phyloP scores from a whole-genome alignment of 148 eudicot species.

The Rhododendron kiyosumense region DNA sequence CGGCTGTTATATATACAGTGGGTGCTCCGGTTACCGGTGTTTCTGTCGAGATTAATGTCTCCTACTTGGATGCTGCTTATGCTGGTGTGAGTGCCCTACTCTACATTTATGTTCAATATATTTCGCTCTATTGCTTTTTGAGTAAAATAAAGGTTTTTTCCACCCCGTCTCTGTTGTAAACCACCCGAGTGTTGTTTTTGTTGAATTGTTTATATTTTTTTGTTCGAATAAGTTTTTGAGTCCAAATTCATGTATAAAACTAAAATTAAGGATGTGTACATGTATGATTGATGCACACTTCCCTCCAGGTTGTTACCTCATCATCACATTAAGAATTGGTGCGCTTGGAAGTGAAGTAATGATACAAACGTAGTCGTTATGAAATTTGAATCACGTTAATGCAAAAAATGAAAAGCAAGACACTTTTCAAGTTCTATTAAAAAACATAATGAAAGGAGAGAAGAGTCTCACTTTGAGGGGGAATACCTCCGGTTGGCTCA shows the following conservation, averaged over 20 bases:
- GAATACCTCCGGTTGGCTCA: not conserved
- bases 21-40: conserved; percentile 51
- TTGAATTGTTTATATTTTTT: not conserved
- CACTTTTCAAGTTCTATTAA: not conserved
- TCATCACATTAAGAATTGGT: not conserved
- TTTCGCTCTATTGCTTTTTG: not conserved
- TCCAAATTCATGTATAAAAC: not conserved
- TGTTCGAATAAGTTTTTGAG: not conserved
- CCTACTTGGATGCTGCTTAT: conserved; percentile 70
- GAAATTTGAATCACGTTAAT: not conserved
- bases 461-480: not conserved
- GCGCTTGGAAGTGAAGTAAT: not conserved
- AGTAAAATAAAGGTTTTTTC: not conserved
- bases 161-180: not conserved
- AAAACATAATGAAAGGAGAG: not conserved
- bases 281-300: not conserved
- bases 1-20: conserved; percentile 49
- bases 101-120: not conserved
- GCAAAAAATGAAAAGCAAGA: not conserved
- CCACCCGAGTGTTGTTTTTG: not conserved
- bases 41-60: conserved; percentile 81
- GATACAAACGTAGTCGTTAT: not conserved
- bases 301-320: not conserved
- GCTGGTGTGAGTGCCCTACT: conserved; percentile 33
- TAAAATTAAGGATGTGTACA: not conserved